These are phyloP conservation scores for Helotiales sp. DNA, from an alignment of 2,329 filamentous ascomycete genomes.

Conservation along the genomic window DNA sequence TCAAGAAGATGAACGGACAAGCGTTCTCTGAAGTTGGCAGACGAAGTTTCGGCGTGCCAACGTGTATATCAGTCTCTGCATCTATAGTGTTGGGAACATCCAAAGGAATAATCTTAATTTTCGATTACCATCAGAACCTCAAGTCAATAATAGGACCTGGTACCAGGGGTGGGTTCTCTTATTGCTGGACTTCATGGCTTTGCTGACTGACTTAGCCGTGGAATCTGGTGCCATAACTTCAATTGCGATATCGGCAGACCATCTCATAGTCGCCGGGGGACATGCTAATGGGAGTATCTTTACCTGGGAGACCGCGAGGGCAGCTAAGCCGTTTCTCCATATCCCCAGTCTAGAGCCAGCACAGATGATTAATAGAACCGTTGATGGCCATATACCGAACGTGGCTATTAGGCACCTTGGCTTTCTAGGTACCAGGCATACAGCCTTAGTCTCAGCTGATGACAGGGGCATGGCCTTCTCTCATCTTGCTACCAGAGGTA, in stretches of 20 bases:
- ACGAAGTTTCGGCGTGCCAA: slow-evolving; percentile 89
- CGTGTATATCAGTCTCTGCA: slow-evolving; percentile 84
- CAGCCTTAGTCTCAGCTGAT: slow-evolving; percentile 92
- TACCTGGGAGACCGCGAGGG: slow-evolving; percentile 87
- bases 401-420: slow-evolving; percentile 86
- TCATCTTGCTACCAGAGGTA: slow-evolving; percentile 87
- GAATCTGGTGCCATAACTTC: slow-evolving; percentile 88
- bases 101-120: slow-evolving; percentile 91
- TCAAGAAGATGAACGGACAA: slow-evolving; percentile 85
- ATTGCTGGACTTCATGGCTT: neutral
- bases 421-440: slow-evolving; percentile 90
- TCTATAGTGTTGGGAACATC: slow-evolving; percentile 89
- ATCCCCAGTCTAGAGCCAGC: slow-evolving; percentile 74
- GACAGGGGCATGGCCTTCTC: slow-evolving; percentile 97
- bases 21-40: slow-evolving; percentile 90
- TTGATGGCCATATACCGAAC: slow-evolving; percentile 80
- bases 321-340: slow-evolving; percentile 84
- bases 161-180: slow-evolving; percentile 68
- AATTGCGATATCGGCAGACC: slow-evolving; percentile 88
- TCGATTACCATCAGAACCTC: slow-evolving; percentile 95
- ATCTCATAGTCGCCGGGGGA: slow-evolving; percentile 86
- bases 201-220: slow-evolving; percentile 60
- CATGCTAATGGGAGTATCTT: slow-evolving; percentile 91
- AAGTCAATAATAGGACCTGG: slow-evolving; percentile 93
- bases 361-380: slow-evolving; percentile 63